Percentiles rank a stretch among this genome's conserved stretches.
Conservation (phyloP, 192 early-diverging fungal genomes). For the Podila clonocystis region DNA sequence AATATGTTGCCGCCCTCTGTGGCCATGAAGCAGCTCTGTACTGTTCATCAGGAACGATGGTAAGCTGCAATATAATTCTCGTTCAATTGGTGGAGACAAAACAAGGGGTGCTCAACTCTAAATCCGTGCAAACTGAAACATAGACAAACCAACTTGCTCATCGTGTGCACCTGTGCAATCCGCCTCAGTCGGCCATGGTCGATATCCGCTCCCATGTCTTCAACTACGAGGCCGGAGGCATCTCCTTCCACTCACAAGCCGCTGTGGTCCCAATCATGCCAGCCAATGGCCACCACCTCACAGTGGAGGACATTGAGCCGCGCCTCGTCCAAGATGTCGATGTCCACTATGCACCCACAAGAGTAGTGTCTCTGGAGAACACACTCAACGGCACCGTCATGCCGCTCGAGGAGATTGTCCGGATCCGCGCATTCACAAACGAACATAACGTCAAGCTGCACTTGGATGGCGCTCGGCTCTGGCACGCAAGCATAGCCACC, state of each 20-base stretch:
- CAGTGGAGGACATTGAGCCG: slow-evolving; percentile 63
- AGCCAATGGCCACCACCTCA: slow-evolving; percentile 65
- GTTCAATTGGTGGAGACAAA: neutral
- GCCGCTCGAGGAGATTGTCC: slow-evolving; percentile 76
- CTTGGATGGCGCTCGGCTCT: slow-evolving; percentile 90
- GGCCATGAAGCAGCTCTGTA: slow-evolving; percentile 85
- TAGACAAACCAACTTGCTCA: slow-evolving; percentile 82
- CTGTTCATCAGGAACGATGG: slow-evolving; percentile 82
- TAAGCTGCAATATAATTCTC: neutral
- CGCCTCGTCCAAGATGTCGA: slow-evolving; percentile 69
- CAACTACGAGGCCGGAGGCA: slow-evolving; percentile 81
- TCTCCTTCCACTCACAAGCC: slow-evolving; percentile 82
- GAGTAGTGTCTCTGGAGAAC: slow-evolving; percentile 87
- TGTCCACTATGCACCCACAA: slow-evolving; percentile 81
- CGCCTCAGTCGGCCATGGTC: slow-evolving; percentile 81
- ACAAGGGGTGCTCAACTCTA: slow-evolving; percentile 22
- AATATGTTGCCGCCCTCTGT: slow-evolving; percentile 70
- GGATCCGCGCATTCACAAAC: slow-evolving; percentile 67
- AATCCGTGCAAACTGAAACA: neutral
- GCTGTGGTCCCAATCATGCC: slow-evolving; percentile 70
- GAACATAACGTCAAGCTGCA: slow-evolving; percentile 72
- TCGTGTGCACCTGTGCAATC: slow-evolving; percentile 74
- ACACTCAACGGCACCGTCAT: slow-evolving; percentile 85
- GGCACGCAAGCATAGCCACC: slow-evolving; percentile 82
- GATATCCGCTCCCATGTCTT: slow-evolving; percentile 83